phyloP scores from a whole-genome alignment of 768 basidiomycete species.

The Tulasnella sp. region DNA sequence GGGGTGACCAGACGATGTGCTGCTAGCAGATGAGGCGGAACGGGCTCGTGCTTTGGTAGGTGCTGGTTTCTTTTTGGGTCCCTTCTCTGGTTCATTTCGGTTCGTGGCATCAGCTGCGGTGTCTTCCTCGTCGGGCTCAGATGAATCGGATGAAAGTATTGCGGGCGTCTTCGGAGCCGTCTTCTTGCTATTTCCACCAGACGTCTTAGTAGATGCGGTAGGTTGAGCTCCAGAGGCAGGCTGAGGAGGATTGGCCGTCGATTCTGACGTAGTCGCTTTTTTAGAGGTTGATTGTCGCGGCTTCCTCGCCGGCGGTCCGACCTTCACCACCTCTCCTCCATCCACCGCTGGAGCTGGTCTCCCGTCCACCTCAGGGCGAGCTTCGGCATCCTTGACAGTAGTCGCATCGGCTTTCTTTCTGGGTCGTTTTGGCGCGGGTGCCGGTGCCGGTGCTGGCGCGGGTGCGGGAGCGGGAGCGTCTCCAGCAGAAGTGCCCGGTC shows the following conservation, averaged over 20 bases:
- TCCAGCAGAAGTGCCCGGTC: too few relatives aligned
- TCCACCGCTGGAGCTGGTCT: background rate
- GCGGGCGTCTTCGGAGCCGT: background rate
- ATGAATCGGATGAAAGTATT: background rate
- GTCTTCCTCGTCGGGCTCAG: background rate
- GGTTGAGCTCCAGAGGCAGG: background rate
- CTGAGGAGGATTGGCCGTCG: background rate
- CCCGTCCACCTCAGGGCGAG: background rate
- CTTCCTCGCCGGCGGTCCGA: background rate
- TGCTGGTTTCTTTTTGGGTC: background rate
- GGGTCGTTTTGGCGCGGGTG: background rate
- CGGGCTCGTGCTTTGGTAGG: background rate
- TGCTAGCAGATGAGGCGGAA: background rate
- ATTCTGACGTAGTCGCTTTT: background rate
- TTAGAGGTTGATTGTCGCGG: background rate
- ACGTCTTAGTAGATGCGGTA: background rate
- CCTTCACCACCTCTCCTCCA: too few relatives aligned
- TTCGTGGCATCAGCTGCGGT: background rate
- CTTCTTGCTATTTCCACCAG: background rate
- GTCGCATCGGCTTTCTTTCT: background rate
- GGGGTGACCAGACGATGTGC: background rate
- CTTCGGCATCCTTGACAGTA: background rate
- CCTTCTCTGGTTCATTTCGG: background rate
- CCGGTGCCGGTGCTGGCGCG: background rate
- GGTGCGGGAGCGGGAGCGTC: background rate